These are phyloP conservation scores for Phaeodactylum tricornutum DNA, from an alignment of 108 stramenopile genomes.

Conservation along the genomic window DNA sequence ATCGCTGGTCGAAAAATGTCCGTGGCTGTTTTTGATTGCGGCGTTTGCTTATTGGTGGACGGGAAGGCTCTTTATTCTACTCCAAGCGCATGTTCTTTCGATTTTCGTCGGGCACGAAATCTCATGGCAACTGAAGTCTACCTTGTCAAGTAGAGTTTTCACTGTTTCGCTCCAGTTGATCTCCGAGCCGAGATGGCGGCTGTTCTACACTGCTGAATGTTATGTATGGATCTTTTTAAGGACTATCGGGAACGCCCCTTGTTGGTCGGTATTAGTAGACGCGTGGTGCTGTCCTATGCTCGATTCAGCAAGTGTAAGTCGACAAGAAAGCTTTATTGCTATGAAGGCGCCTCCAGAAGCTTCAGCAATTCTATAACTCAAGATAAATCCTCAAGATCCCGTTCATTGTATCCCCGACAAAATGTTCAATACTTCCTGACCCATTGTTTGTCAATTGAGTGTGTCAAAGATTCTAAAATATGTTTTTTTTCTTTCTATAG, in stretches of 20 bases:
- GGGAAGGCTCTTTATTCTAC: background rate
- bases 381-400: background rate
- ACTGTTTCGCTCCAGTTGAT: background rate
- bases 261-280: no score
- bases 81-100: background rate
- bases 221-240: no score
- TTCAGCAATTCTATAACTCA: background rate
- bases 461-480: background rate
- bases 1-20: background rate
- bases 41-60: background rate
- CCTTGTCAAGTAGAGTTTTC: background rate
- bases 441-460: background rate
- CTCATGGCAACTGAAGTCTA: no score
- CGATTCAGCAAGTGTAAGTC: no score
- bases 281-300: no score
- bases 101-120: background rate
- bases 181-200: background rate
- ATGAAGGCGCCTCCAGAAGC: background rate
- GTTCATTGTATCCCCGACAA: background rate
- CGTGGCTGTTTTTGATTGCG: background rate
- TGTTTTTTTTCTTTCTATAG: conserved; percentile 5
- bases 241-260: no score
- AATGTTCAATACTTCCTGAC: background rate
- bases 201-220: no score
- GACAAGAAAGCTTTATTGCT: conserved; percentile 1